These are phyloP conservation scores for Pholiota adiposa DNA, from an alignment of 1,284 basidiomycete genomes.

Conservation along the genomic window DNA sequence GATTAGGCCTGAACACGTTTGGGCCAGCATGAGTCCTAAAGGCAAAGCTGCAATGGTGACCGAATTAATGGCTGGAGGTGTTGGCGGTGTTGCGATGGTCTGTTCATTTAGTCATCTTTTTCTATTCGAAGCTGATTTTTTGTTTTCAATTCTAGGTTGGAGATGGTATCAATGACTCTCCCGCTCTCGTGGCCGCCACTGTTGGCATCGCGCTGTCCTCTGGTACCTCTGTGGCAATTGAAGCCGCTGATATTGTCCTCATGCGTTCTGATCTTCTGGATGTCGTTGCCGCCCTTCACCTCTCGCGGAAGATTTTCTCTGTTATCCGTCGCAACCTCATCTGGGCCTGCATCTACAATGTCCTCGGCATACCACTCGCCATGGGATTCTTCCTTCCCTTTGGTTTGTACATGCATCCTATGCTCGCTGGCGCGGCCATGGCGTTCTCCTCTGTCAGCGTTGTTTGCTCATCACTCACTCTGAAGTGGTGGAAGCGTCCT, in stretches of 20 bases:
- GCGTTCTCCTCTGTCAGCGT: slow-evolving; percentile 97
- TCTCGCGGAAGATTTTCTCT: slow-evolving; percentile 87
- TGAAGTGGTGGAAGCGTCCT: slow-evolving; percentile 88
- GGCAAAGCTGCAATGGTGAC: slow-evolving; percentile 87
- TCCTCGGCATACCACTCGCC: slow-evolving; percentile 95
- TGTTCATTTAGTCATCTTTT: neutral
- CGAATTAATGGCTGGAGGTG: slow-evolving; percentile 75
- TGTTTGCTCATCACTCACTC: slow-evolving; percentile 85
- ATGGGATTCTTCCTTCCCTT: slow-evolving; percentile 97
- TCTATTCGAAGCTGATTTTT: slow-evolving; percentile 1
- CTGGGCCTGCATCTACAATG: slow-evolving; percentile 94
- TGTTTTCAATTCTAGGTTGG: slow-evolving; percentile 69
- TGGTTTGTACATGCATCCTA: slow-evolving; percentile 93
- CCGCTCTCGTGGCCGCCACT: slow-evolving; percentile 92
- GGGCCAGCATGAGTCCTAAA: slow-evolving; percentile 90
- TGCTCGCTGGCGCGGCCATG: slow-evolving; percentile 98
- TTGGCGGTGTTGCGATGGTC: slow-evolving; percentile 85
- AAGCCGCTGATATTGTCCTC: slow-evolving; percentile 97
- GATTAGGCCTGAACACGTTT: slow-evolving; percentile 79
- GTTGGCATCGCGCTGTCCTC: slow-evolving; percentile 96
- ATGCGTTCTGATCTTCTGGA: slow-evolving; percentile 97
- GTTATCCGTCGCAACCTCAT: slow-evolving; percentile 90
- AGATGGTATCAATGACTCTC: slow-evolving; percentile 99
- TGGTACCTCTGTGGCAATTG: slow-evolving; percentile 96
- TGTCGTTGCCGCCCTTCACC: slow-evolving; percentile 93